phyloP scores from a whole-genome alignment of 1,284 basidiomycete species.

The Cutaneotrichosporon sp. region DNA sequence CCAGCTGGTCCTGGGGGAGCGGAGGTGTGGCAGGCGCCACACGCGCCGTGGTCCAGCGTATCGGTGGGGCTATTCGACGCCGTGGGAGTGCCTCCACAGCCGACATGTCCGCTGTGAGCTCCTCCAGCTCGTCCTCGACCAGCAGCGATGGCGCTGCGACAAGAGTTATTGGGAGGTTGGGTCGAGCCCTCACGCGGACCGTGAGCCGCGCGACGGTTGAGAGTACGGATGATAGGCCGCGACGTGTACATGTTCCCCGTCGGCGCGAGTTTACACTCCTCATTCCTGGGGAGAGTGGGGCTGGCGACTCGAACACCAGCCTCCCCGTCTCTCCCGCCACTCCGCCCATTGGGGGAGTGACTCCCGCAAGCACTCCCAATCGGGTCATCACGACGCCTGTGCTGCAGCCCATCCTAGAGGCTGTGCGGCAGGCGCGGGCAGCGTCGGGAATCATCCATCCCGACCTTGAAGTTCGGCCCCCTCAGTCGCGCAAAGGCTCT shows the following conservation, averaged over 20 bases:
- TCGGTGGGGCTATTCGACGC: constrained; percentile 42
- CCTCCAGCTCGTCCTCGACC: constrained; percentile 11
- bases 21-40: constrained; percentile 36
- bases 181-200: constrained; percentile 14
- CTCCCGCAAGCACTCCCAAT: constrained; percentile 19
- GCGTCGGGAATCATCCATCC: not conserved
- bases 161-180: constrained; percentile 8
- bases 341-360: not conserved
- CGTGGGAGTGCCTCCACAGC: constrained; percentile 29
- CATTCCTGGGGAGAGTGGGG: constrained; percentile 28
- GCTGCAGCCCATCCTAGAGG: constrained; percentile 56
- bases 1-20: constrained; percentile 32
- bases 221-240: constrained; percentile 25
- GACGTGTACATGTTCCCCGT: constrained; percentile 34
- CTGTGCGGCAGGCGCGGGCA: constrained; percentile 46
- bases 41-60: constrained; percentile 37
- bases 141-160: constrained; percentile 6
- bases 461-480: not conserved
- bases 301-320: not conserved
- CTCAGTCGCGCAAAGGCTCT: not conserved
- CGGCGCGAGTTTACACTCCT: constrained; percentile 58
- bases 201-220: constrained; percentile 18
- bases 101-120: constrained; percentile 4
- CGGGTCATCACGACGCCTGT: constrained; percentile 58
- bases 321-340: not conserved